These are phyloP conservation scores for Penicillium janthinellum DNA, from an alignment of 2,329 filamentous ascomycete species.

Conservation along the genomic window DNA sequence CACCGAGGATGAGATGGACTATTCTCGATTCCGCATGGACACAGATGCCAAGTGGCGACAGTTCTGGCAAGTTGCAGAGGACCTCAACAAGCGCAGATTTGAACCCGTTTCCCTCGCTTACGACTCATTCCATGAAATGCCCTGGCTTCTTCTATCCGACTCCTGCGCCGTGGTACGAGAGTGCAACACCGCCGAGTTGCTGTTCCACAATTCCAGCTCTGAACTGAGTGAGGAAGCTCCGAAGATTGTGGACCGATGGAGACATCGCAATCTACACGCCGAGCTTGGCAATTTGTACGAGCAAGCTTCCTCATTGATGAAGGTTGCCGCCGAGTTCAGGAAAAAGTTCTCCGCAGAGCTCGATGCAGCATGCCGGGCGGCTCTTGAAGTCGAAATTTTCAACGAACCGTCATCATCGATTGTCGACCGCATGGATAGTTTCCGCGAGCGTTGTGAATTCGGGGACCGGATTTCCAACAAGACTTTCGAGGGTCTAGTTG, in stretches of 20 bases:
- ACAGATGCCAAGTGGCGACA: slow-evolving; percentile 84
- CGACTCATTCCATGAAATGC: slow-evolving; percentile 69
- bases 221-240: slow-evolving; percentile 41
- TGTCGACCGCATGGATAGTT: slow-evolving; percentile 71
- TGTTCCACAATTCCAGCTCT: slow-evolving; percentile 66
- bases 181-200: slow-evolving; percentile 74
- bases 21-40: slow-evolving; percentile 71
- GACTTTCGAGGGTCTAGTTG: slow-evolving; percentile 69
- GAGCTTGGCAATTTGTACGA: slow-evolving; percentile 57
- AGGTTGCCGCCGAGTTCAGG: slow-evolving; percentile 69
- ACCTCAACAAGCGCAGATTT: slow-evolving; percentile 81
- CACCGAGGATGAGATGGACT: slow-evolving; percentile 68
- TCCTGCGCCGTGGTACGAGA: slow-evolving; percentile 75
- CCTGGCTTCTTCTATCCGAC: slow-evolving; percentile 85
- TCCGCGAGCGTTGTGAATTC: slow-evolving; percentile 79
- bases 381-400: slow-evolving; percentile 72
- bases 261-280: slow-evolving; percentile 44
- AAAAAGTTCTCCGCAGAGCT: slow-evolving; percentile 71
- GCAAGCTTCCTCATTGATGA: slow-evolving; percentile 64
- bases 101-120: slow-evolving; percentile 78
- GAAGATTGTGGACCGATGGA: slow-evolving; percentile 46
- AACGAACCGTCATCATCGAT: slow-evolving; percentile 71
- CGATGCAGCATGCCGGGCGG: slow-evolving; percentile 66
- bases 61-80: slow-evolving; percentile 82
- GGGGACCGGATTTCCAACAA: slow-evolving; percentile 80